A percentile compares a stretch with the other conserved stretches of the same genome.
Conservation (phyloP, 495 filamentous ascomycete species). For the Monascus purpureus region DNA sequence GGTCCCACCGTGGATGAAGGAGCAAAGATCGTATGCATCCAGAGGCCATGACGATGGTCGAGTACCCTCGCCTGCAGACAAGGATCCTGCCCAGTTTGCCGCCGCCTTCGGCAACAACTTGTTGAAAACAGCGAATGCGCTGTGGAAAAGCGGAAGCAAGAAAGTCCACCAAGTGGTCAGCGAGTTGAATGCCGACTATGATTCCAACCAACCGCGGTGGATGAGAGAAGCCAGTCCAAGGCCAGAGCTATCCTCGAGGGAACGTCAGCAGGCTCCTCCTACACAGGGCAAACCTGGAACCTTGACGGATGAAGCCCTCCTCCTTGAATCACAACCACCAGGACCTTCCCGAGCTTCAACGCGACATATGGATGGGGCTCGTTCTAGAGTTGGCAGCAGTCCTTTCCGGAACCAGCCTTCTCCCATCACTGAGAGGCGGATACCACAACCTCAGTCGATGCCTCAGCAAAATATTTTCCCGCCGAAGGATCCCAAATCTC, state of each 20-base stretch:
- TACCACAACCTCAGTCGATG: constrained; percentile 22
- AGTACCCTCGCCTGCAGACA: constrained; percentile 48
- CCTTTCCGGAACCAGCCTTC: constrained; percentile 32
- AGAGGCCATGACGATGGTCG: constrained; percentile 34
- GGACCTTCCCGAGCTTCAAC: constrained; percentile 21
- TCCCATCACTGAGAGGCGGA: constrained; percentile 13
- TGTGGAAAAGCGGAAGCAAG: constrained; percentile 91
- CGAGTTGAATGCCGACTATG: constrained; percentile 72
- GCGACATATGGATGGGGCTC: constrained; percentile 15
- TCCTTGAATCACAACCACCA: constrained; percentile 58
- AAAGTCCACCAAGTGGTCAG: constrained; percentile 89
- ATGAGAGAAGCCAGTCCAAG: constrained; percentile 54
- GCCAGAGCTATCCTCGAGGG: constrained; percentile 5
- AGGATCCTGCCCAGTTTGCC: constrained; percentile 66
- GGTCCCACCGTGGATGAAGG: constrained; percentile 24
- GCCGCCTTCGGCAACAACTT: constrained; percentile 70
- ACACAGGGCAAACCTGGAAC: constrained; percentile 9
- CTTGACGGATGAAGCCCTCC: constrained; percentile 78
- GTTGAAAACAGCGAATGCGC: constrained; percentile 81
- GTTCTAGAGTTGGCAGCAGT: constrained; percentile 9
- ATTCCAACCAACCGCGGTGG: constrained; percentile 84
- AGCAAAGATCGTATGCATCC: constrained; percentile 16
- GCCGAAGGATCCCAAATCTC: constrained; percentile 38
- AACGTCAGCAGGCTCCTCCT: constrained; percentile 6
- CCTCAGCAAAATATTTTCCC: constrained; percentile 27